These are phyloP conservation scores for Ehretia macrophylla DNA, from an alignment of 257 asterid species.

Conservation along the genomic window DNA sequence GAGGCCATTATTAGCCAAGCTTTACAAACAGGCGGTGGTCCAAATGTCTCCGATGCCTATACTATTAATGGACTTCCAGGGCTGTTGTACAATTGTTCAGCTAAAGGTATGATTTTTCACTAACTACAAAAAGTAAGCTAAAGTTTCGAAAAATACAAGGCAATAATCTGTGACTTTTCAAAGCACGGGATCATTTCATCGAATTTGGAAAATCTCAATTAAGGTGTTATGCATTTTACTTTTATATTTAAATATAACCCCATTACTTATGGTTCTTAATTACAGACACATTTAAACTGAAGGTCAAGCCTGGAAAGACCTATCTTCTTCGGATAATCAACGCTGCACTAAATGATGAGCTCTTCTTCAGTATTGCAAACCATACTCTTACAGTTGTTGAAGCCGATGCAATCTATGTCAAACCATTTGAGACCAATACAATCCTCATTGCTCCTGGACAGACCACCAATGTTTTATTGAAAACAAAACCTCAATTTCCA, in stretches of 20 bases:
- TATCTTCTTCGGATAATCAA: slow-evolving; percentile 64
- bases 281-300: slow-evolving; percentile 48
- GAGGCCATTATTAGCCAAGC: slow-evolving; percentile 62
- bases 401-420: slow-evolving; percentile 46
- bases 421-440: slow-evolving; percentile 41
- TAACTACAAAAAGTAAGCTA: no score
- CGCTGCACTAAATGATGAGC: slow-evolving; percentile 59
- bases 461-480: slow-evolving; percentile 45
- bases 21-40: slow-evolving; percentile 53
- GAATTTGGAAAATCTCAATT: no score
- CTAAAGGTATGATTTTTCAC: slow-evolving; percentile 35
- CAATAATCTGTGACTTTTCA: no score
- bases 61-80: slow-evolving; percentile 67
- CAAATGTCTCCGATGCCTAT: slow-evolving; percentile 59
- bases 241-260: not conserved
- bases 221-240: no score
- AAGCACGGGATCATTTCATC: no score
- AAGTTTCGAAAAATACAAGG: no score
- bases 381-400: slow-evolving; percentile 47
- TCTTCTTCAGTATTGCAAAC: slow-evolving; percentile 55
- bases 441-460: slow-evolving; percentile 56
- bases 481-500: slow-evolving; percentile 35
- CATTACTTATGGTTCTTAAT: not conserved
- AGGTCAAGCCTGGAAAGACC: slow-evolving; percentile 51
- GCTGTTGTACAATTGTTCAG: slow-evolving; percentile 50